Evolutionary conservation across 2,329 filamentous ascomycete species (phyloP).

Genomic region (Zasmidium cellare): DNA sequence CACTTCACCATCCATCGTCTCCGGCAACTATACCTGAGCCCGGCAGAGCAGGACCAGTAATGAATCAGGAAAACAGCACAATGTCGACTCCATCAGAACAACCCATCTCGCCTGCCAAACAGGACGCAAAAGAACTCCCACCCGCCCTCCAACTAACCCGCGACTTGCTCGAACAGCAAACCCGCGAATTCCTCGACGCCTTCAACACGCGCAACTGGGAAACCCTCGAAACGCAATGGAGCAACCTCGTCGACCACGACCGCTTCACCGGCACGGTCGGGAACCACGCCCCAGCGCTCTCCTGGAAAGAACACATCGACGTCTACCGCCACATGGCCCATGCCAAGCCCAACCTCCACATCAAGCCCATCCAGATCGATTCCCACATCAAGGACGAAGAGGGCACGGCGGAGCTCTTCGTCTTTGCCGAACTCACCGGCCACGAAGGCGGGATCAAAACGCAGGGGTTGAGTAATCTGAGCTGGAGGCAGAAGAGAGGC

Average conservation of each 20-base stretch:
- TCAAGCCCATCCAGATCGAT: constrained; percentile 6
- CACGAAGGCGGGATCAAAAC: constrained; percentile 12
- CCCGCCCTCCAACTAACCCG: neutral
- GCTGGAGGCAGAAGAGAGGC: constrained; percentile 6
- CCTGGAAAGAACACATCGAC: constrained; percentile 12
- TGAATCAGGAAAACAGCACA: neutral
- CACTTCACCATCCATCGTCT: neutral
- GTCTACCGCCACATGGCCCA: neutral
- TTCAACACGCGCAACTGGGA: constrained; percentile 14
- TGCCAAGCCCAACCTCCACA: constrained; percentile 6
- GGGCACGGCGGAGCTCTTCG: constrained; percentile 11
- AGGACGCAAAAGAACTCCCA: neutral
- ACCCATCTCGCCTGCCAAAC: neutral
- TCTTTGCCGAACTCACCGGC: constrained; percentile 9
- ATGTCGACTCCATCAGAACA: neutral
- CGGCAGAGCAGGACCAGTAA: neutral
- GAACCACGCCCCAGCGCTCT: constrained; percentile 6
- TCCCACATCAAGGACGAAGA: constrained; percentile 8
- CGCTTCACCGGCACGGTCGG: constrained; percentile 9
- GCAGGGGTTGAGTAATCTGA: constrained; percentile 12
- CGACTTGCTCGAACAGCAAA: neutral
- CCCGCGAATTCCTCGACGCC: constrained; percentile 8
- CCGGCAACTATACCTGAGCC: neutral
- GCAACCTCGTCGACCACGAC: constrained; percentile 8
- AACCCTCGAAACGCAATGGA: constrained; percentile 4